Conservation (phyloP, 495 filamentous ascomycete species). For the Neurospora sublineolata region DNA sequence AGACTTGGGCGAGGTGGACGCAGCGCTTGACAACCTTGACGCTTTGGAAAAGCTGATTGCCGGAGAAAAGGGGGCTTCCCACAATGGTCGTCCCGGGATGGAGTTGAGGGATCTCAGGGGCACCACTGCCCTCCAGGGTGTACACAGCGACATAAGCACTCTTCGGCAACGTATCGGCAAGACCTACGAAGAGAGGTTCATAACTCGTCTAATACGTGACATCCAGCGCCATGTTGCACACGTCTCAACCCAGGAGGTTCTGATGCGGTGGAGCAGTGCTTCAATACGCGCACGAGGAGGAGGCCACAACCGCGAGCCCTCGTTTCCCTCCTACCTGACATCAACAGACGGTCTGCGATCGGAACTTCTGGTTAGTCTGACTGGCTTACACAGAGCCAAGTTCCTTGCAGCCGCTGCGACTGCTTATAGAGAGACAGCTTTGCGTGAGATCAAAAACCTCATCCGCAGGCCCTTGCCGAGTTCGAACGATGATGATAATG, state of each 20-base stretch:
- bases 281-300: slow-evolving; percentile 50
- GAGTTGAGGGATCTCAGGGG: slow-evolving; percentile 59
- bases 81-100: slow-evolving; percentile 5
- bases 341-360: slow-evolving; percentile 56
- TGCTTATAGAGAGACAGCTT: slow-evolving; percentile 74
- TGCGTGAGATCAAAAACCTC: slow-evolving; percentile 77
- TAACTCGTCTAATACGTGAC: slow-evolving; percentile 68
- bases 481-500: slow-evolving; percentile 84
- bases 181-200: slow-evolving; percentile 71
- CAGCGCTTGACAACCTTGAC: slow-evolving; percentile 65
- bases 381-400: slow-evolving; percentile 66
- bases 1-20: slow-evolving; percentile 67
- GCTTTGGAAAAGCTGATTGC: slow-evolving; percentile 65
- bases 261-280: slow-evolving; percentile 60
- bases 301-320: slow-evolving; percentile 51
- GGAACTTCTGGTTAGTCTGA: slow-evolving; percentile 53
- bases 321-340: slow-evolving; percentile 64
- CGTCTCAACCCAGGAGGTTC: slow-evolving; percentile 58
- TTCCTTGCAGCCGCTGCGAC: slow-evolving; percentile 69
- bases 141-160: slow-evolving; percentile 61
- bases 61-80: slow-evolving; percentile 42
- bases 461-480: slow-evolving; percentile 80
- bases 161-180: slow-evolving; percentile 74
- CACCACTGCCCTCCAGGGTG: slow-evolving; percentile 68
- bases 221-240: slow-evolving; percentile 69